A percentile compares a stretch with the other conserved stretches of the same genome.
phyloP scores from a whole-genome alignment of 2,329 filamentous ascomycete genomes.

The Ophiostoma quercus region DNA sequence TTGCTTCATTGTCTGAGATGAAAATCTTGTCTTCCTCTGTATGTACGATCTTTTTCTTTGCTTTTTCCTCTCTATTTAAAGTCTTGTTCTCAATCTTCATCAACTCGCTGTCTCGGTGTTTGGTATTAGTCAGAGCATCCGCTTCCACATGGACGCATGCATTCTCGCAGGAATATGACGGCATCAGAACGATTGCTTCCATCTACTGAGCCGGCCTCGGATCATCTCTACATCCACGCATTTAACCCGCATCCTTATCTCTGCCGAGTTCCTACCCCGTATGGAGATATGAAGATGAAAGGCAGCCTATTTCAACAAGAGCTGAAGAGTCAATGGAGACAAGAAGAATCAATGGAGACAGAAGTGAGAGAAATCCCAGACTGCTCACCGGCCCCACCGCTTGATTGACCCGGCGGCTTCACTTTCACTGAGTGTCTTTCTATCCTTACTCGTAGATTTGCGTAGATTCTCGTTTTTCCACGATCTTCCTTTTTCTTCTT shows the following conservation, averaged over 20 bases:
- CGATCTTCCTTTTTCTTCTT: neutral
- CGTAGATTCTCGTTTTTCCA: neutral
- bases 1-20: neutral
- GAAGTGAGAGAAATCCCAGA: neutral
- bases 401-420: too few species aligned
- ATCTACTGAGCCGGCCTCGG: too few species aligned
- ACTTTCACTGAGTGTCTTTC: neutral
- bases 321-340: too few species aligned
- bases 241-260: neutral
- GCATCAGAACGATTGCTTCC: too few species aligned
- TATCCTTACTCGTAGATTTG: neutral
- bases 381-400: neutral
- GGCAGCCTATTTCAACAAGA: neutral
- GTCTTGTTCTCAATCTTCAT: neutral
- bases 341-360: too few species aligned
- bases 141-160: neutral
- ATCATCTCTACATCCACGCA: neutral
- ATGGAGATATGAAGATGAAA: neutral
- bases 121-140: neutral
- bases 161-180: neutral
- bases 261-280: neutral
- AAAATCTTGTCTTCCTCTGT: neutral
- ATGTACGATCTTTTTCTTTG: neutral
- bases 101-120: neutral
- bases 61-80: neutral